These are phyloP conservation scores for Rhizopus delemar DNA, from an alignment of 371 early-diverging fungal species.

Conservation along the genomic window DNA sequence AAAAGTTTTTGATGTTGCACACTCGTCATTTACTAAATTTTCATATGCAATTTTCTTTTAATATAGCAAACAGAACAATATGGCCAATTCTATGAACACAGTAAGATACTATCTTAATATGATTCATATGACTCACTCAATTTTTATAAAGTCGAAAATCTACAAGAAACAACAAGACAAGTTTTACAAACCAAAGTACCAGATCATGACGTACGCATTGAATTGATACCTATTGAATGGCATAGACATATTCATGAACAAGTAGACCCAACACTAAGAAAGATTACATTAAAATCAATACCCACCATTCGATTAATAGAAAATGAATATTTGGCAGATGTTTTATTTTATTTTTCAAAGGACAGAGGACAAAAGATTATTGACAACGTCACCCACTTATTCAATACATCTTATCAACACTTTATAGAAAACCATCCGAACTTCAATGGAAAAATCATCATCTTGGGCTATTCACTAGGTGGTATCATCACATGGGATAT, in stretches of 20 bases:
- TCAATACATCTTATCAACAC: conserved; percentile 59
- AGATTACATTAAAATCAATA: conserved; percentile 68
- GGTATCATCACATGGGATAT: conserved; percentile 69
- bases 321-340: conserved; percentile 72
- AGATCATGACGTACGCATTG: conserved; percentile 49
- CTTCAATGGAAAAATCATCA: conserved; percentile 59
- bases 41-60: conserved; percentile 3
- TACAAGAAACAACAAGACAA: conserved; percentile 58
- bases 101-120: conserved; percentile 20
- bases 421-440: conserved; percentile 58
- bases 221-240: conserved; percentile 59
- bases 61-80: conserved; percentile 57
- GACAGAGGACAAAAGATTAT: conserved; percentile 61
- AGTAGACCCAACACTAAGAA: conserved; percentile 41
- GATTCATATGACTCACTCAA: not conserved
- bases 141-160: conserved; percentile 42
- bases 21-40: conserved; percentile 11
- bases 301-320: conserved; percentile 64
- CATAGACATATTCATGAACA: conserved; percentile 59
- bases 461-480: conserved; percentile 69
- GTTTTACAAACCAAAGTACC: conserved; percentile 56
- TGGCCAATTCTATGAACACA: conserved; percentile 60
- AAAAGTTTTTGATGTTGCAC: conserved; percentile 2
- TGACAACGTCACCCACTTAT: conserved; percentile 54
- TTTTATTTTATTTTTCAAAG: conserved; percentile 60